Base-by-base conservation (phyloP, 208 protist genomes). In the Wallacemonas sp. region DNA sequence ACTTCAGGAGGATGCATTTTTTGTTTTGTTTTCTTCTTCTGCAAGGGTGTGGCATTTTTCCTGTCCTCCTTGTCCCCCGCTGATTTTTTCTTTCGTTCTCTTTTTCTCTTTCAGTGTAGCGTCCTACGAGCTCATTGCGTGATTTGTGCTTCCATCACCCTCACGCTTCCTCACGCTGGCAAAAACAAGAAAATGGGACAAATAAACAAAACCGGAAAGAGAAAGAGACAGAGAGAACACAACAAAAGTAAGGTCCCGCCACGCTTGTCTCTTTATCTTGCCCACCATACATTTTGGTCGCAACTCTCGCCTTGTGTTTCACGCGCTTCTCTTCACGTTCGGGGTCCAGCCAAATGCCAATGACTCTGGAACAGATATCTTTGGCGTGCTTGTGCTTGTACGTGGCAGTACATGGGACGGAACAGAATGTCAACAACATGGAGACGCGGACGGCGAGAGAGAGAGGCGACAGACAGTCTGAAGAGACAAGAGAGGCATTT, bases 321-420 rank as follows among this genome's bases (percentile, higher is more conserved):
- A 41, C 16, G 12, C 36, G 36, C 16, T 8, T 41, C 11, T n/a
- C n/a, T n/a, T n/a, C n/a, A n/a, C n/a, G n/a, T n/a, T n/a, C n/a
- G n/a, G n/a, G n/a, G n/a, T n/a, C n/a, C n/a, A n/a, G n/a, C n/a
- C n/a, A n/a, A n/a, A n/a, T n/a, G n/a, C n/a, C 24, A 55, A 55
- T 0, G 47, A 55, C 47, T 55, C 47, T 55, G 26, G 26, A 55
- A 33, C 47, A 55, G 47, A 55, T 55, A 33, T 32, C 30, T 39
- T 23, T 39, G 48, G n/a, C n/a, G n/a, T n/a, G n/a, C n/a, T n/a
- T n/a, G n/a, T n/a, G n/a, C n/a, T n/a, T n/a, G n/a, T n/a, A n/a
- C n/a, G n/a, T n/a, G n/a, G n/a, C n/a, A n/a, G n/a, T n/a, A n/a
- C n/a, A n/a, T n/a, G n/a, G n/a, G n/a, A n/a, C n/a, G n/a, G n/a